These are phyloP conservation scores for Lichtheimia corymbifera DNA, from an alignment of 371 early-diverging fungal species.

Conservation along the genomic window DNA sequence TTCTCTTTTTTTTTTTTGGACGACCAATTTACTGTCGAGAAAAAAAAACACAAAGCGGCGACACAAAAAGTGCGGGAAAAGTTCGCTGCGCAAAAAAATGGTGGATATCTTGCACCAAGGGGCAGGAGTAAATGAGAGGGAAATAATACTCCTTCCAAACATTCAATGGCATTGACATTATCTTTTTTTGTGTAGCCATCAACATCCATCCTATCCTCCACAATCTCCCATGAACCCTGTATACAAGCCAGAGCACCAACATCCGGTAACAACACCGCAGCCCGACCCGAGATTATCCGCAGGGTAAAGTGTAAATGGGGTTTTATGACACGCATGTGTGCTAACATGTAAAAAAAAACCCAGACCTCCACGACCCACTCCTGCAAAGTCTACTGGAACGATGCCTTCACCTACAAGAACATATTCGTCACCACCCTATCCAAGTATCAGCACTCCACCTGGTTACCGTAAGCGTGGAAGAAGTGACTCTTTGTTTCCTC, in stretches of 20 bases:
- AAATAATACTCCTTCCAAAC: background rate
- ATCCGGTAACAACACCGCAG: background rate
- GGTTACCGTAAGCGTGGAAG: slow-evolving; percentile 13
- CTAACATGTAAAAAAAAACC: slow-evolving; percentile 13
- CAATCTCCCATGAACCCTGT: too few relatives aligned
- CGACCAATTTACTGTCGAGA: slow-evolving; percentile 1
- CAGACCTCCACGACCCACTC: slow-evolving; percentile 38
- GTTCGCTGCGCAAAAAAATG: slow-evolving; percentile 4
- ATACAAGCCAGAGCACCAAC: too few relatives aligned
- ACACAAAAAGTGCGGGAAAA: background rate
- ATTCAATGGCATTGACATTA: background rate
- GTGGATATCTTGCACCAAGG: slow-evolving; percentile 13
- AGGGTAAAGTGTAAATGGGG: slow-evolving; percentile 28
- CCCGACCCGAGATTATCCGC: slow-evolving; percentile 38
- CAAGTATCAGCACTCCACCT: background rate
- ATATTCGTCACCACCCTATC: slow-evolving; percentile 5
- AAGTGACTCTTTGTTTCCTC: slow-evolving; percentile 32
- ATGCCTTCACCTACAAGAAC: slow-evolving; percentile 6
- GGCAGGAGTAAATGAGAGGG: too few relatives aligned
- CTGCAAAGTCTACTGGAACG: background rate
- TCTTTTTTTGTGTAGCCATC: slow-evolving; percentile 17
- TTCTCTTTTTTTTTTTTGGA: slow-evolving; percentile 3
- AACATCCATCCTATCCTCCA: slow-evolving; percentile 5
- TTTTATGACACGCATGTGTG: background rate
- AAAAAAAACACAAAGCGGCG: background rate